Base-by-base conservation (phyloP, 441 rosid genomes). In the Aleurites moluccanus region DNA sequence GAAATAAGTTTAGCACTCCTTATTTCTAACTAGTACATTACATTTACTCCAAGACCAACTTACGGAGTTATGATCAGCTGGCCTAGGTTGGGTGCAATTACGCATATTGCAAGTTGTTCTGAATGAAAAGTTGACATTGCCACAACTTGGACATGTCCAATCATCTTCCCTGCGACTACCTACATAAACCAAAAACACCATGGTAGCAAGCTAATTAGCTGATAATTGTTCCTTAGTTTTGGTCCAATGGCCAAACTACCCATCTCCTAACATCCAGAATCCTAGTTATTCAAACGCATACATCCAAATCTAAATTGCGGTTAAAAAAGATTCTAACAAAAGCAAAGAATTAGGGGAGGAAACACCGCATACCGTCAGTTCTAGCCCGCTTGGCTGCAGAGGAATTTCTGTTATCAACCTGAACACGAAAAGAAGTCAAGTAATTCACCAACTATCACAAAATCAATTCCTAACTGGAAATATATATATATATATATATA, bases 91-190 rank as follows among this genome's bases (percentile, higher is more conserved):
- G 55, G 98, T 91, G 71, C 99, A 96, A 80, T 93, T 96, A 42
- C 97, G 98, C 99, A 96, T 96, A 77, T 96, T 96, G 79, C 99
- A 96, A 63, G 98, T 93, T 45, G 97, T 96, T 87, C 98, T 86
- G 74, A 96, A 96, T 9, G 98, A 92, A 81, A 96, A 96, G 70
- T 96, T 96, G 74, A 93, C 99, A 80, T 96, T 96, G 70, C 97
- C 96, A 78, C 99, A 96, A 75, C 96, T 96, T 10, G 98, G 97
- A 50, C 98, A 96, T 44, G 97, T 93, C 99, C 98, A 96, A 77
- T 96, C 99, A 83, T 93, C 98, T 78, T 96, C 99, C 85, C 99
- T 89, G 13, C 99, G 94, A 65, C 99, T 90, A 50, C 98, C 99
- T 96, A 73, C 27, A 64, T 60, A 68, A 38, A 23, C 15, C 16